These are phyloP conservation scores for Aspergillus felis DNA, from an alignment of 2,329 filamentous ascomycete species.

Conservation along the genomic window DNA sequence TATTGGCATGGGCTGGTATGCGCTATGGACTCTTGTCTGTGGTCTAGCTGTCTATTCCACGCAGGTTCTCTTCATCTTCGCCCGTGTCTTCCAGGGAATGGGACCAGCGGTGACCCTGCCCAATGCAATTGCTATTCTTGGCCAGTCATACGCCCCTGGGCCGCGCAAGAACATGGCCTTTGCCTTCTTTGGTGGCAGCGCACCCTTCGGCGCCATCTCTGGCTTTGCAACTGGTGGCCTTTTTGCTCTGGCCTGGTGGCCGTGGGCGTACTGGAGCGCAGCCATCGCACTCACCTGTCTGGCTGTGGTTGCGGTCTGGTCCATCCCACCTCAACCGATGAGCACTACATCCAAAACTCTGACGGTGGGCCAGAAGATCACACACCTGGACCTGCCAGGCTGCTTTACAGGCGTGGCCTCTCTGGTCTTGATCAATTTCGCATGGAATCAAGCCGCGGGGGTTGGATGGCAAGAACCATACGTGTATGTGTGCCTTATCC, in stretches of 20 bases:
- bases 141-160: conserved; percentile 52
- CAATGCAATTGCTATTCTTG: conserved; percentile 61
- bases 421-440: conserved; percentile 60
- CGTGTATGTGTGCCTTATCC: conserved; percentile 51
- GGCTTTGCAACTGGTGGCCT: conserved; percentile 36
- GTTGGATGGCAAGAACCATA: conserved; percentile 55
- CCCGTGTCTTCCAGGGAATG: conserved; percentile 49
- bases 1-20: conserved; percentile 27
- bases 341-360: not conserved
- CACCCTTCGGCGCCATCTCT: conserved; percentile 40
- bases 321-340: conserved; percentile 5
- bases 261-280: conserved; percentile 44
- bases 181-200: conserved; percentile 43
- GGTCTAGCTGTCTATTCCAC: conserved; percentile 30
- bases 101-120: conserved; percentile 60
- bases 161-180: conserved; percentile 57
- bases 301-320: conserved; percentile 27
- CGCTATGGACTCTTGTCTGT: conserved; percentile 23
- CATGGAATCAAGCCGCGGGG: conserved; percentile 60
- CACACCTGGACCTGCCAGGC: conserved; percentile 37
- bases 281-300: conserved; percentile 31
- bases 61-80: conserved; percentile 45
- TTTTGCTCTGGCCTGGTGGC: conserved; percentile 46
- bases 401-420: conserved; percentile 47
- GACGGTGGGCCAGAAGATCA: conserved; percentile 4